Evolutionary conservation across 2,329 filamentous ascomycete species (phyloP), one percentile per base, ranked within the genome.

Genomic region (Aureobasidium subglaciale): DNA sequence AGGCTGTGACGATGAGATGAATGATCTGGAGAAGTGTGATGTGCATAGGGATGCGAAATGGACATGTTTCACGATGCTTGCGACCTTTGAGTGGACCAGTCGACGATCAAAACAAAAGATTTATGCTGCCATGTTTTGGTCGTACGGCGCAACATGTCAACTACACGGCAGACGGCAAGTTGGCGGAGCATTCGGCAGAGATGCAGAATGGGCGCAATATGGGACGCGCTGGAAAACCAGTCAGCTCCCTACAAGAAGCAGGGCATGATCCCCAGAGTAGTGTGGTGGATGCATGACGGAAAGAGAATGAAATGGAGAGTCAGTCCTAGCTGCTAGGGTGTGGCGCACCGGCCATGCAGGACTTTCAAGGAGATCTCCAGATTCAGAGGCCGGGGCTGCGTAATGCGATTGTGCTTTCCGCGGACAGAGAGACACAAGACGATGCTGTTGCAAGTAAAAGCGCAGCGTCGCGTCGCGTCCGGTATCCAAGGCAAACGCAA

Each of bases 1-100:
- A 25, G 48, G 27, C 25, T 30, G 25, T 41, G 35, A 10, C 8
- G 16, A 40, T 29, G 24, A 3, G 45, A 24, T 38, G 24, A 30
- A 25, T 7, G 5, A 30, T 29, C 9, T 22, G 22, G 2, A 30
- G 24, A 50, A 27, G 46, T 35, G 46, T 50, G 46, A 38, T 46
- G 42, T 46, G 42, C 25, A 46, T 46, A 48, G 45, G 45, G 45
- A 48, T 48, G n/a, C 22, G 34, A 50, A 29, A 40, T 53, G 49
- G 49, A 53, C 16, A 35, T 41, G 49, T 42, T 42, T 53, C 49
- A 53, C 49, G 29, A 41, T 53, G 49, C 16, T 53, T 53, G 49
- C 49, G 49, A 53, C 16, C 40, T 22, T 29, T 50, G 8, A 3
- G 40, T 8, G 16, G 15, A 20, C 40, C 40, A 42, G 20, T 5